Conservation (phyloP, 139 green algal species). For the Chlorokybus atmophyticus region DNA sequence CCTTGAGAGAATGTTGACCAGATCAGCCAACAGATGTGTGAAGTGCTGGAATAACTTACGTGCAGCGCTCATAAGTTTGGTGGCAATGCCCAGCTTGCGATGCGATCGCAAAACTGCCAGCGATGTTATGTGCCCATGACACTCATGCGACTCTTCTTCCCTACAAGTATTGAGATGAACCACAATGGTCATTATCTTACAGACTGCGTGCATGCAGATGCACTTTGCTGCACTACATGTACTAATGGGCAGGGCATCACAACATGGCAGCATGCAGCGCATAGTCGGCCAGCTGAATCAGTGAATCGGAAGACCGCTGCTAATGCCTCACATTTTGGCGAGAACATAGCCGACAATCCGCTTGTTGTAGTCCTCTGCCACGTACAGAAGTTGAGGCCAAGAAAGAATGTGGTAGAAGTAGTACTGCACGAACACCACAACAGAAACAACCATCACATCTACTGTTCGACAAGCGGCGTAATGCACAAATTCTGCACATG, state of each 20-base stretch:
- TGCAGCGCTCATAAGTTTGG: slow-evolving; percentile 82
- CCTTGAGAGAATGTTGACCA: background rate
- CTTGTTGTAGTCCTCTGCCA: slow-evolving; percentile 91
- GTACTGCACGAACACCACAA: slow-evolving; percentile 79
- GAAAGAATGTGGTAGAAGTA: slow-evolving; percentile 98
- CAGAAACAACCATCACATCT: too few species aligned
- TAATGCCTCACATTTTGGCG: slow-evolving; percentile 74
- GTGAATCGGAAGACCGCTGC: background rate
- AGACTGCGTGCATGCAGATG: too few species aligned
- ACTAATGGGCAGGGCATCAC: too few species aligned
- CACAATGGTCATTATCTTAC: too few species aligned
- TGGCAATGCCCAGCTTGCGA: slow-evolving; percentile 88
- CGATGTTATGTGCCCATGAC: slow-evolving; percentile 95
- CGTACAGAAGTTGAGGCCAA: slow-evolving; percentile 94
- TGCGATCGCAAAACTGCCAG: slow-evolving; percentile 86
- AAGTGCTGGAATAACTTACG: too few species aligned
- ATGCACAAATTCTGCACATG: too few species aligned
- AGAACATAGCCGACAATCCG: slow-evolving; percentile 97
- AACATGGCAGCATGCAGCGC: too few species aligned
- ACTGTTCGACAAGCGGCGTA: too few species aligned
- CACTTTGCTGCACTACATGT: too few species aligned
- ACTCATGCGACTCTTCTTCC: slow-evolving; percentile 64
- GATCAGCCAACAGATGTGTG: background rate
- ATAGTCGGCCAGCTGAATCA: too few species aligned
- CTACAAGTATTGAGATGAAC: too few species aligned